Evolutionary conservation across 305 asterid species (phyloP).

Genomic region (Fraxinus xanthoxyloides): DNA sequence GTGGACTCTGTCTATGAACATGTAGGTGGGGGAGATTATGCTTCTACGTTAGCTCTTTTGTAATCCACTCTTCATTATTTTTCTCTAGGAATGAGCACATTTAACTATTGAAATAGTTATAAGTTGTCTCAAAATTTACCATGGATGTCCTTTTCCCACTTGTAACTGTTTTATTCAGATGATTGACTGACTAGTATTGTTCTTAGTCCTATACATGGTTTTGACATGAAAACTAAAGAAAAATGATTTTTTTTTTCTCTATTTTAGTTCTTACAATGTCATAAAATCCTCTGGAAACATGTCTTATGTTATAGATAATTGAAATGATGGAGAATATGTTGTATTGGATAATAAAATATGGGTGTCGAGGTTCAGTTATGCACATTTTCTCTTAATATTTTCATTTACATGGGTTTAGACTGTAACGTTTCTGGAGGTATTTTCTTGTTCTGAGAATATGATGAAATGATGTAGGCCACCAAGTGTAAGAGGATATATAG

Average conservation of each 20-base stretch:
- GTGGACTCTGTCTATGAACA: neutral
- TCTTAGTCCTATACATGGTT: neutral
- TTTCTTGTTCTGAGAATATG: neutral
- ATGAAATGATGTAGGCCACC: constrained; percentile 1
- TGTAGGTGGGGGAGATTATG: neutral
- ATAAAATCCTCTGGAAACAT: neutral
- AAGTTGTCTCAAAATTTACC: neutral
- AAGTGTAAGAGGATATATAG: neutral
- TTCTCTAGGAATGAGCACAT: neutral
- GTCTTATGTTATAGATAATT: neutral
- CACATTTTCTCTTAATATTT: neutral
- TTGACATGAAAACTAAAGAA: neutral
- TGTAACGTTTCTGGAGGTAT: neutral
- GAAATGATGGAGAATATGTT: neutral
- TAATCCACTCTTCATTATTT: neutral
- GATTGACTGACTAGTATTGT: neutral
- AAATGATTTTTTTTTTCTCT: neutral
- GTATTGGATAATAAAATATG: neutral
- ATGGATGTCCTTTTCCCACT: neutral
- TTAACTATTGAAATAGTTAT: neutral
- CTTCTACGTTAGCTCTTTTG: neutral
- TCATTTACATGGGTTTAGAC: neutral
- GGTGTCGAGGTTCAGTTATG: neutral
- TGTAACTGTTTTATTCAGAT: neutral
- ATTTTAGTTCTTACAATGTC: neutral